Evolutionary conservation across 345 rosid genomes (phyloP).

Genomic region (Kandelia obovata): DNA sequence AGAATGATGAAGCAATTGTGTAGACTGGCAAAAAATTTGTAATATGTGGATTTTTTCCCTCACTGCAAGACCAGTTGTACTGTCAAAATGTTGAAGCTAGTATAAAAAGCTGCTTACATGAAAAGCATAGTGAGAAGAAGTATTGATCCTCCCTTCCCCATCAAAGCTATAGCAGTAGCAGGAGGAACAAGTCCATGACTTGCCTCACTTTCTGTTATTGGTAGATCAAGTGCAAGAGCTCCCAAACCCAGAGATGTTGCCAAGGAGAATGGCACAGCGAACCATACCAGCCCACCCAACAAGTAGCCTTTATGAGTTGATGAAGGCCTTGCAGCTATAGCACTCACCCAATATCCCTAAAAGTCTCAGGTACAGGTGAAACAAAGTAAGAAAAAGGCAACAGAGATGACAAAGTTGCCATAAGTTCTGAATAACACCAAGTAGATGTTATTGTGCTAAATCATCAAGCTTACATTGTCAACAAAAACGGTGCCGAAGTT

Average conservation of each 20-base stretch:
- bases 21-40: background rate
- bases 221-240: constrained; percentile 89
- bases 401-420: background rate
- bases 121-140: constrained; percentile 93
- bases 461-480: constrained; percentile 61
- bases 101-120: constrained; percentile 53
- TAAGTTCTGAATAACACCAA: background rate
- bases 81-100: background rate
- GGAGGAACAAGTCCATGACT: constrained; percentile 82
- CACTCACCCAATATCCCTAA: constrained; percentile 97
- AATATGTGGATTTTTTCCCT: background rate
- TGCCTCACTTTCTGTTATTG: constrained; percentile 65
- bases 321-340: constrained; percentile 92
- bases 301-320: constrained; percentile 91
- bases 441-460: background rate
- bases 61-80: background rate
- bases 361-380: background rate
- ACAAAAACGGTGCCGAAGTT: constrained; percentile 91
- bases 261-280: constrained; percentile 88
- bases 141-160: constrained; percentile 91
- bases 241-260: constrained; percentile 95
- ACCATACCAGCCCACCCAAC: constrained; percentile 91
- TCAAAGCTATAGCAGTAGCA: constrained; percentile 88
- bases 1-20: background rate
- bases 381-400: background rate